Evolutionary conservation across 2,329 filamentous ascomycete genomes (phyloP), one percentile per base, ranked within the genome.

Genomic region (Ascochyta koolunga): DNA sequence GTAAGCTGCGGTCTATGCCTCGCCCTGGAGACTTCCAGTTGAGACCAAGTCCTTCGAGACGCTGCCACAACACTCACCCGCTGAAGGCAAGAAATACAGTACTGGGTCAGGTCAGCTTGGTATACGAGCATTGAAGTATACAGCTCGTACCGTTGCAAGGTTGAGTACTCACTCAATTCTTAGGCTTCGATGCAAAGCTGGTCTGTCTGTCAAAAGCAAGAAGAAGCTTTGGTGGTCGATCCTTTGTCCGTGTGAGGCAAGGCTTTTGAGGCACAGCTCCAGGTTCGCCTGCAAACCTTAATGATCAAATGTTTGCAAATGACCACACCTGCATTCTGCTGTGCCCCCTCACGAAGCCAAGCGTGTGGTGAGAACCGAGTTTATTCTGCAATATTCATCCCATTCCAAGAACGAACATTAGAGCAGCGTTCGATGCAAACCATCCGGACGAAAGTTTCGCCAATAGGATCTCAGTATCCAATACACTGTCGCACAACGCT

Each of bases 281-380:
- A 45, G 39, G 45, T 37, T 54, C 13, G 39, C 38, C 35, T 45
- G 27, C 29, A 44, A 40, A 31, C 18, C 21, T 41, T 41, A 22
- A 38, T 10, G 22, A 49, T 35, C 16, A 10, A 29, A 27, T 19
- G 2, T 16, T 45, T 37, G 35, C 51, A 45, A 45, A 54, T 54
- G 51, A 54, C 45, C 51, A 40, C 33, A 45, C 45, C 35, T 49
- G 51, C 51, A 45, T 49, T 40, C 45, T 49, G 51, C 51, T 48
- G 51, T 54, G 29, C 44, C 44, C 39, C 39, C 51, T 45, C 31
- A 27, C 22, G 9, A 35, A 10, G 3, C 42, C 22, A 35, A 29
- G 45, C 51, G 35, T 35, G 16, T 44, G 29, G 25, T 45, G 22
- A 54, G 39, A 11, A 16, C 51, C 35, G 51, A 54, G 39, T 45